These are phyloP conservation scores for Stropharia rugosoannulata DNA, from an alignment of 768 basidiomycete species.

Conservation along the genomic window DNA sequence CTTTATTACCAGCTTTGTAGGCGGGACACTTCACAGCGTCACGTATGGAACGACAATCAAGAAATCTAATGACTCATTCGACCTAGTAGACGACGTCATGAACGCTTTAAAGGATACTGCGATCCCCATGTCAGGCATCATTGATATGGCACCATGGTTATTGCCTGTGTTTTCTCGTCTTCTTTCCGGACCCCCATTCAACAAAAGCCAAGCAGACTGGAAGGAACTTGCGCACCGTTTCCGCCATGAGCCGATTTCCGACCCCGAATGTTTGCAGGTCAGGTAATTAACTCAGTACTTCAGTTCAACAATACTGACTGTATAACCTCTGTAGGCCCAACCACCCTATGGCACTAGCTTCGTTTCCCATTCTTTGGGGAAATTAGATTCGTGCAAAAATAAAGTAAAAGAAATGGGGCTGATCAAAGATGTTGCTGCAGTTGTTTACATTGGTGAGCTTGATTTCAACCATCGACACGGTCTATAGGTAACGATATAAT, in stretches of 20 bases:
- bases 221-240: slow-evolving; percentile 28
- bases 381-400: slow-evolving; percentile 1
- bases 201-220: slow-evolving; percentile 43
- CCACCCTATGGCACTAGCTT: slow-evolving; percentile 13
- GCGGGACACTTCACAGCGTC: slow-evolving; percentile 33
- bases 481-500: background rate
- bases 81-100: slow-evolving; percentile 33
- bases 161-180: slow-evolving; percentile 40
- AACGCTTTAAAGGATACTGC: slow-evolving; percentile 26
- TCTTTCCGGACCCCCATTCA: slow-evolving; percentile 51
- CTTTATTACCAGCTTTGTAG: slow-evolving; percentile 30
- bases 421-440: slow-evolving; percentile 35
- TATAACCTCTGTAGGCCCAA: slow-evolving; percentile 4
- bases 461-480: background rate
- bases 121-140: slow-evolving; percentile 35
- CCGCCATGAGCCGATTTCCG: slow-evolving; percentile 32
- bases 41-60: slow-evolving; percentile 43
- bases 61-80: slow-evolving; percentile 37
- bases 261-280: slow-evolving; percentile 17
- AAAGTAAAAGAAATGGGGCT: slow-evolving; percentile 6
- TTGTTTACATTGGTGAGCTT: slow-evolving; percentile 24
- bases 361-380: slow-evolving; percentile 14
- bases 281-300: background rate
- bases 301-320: background rate
- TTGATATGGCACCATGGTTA: slow-evolving; percentile 33